Base-by-base conservation (phyloP, 495 filamentous ascomycete species). In the Friedmanniomyces simplex region DNA sequence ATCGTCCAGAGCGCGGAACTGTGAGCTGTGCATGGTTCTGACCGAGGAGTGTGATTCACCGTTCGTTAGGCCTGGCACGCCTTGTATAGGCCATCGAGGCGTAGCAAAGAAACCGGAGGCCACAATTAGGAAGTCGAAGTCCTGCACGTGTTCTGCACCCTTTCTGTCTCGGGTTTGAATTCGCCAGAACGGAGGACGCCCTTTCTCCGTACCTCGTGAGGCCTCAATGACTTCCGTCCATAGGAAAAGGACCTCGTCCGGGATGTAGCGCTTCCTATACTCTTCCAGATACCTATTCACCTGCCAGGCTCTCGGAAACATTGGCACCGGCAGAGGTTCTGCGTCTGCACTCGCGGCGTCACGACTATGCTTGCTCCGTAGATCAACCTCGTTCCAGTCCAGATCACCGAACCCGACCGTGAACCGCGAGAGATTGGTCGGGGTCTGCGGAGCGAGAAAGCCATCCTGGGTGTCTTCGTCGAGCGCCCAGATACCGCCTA, bases 381-480 rank as follows among this genome's bases (percentile, higher is more conserved):
- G 46, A 43, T 76, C 32, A 0, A 74, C 75, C 7, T 71, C 71
- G 20, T 74, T 71, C 87, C 88, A 91, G 16, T 84, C 77, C 5
- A 89, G 67, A 67, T 94, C 89, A 12, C 87, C 86, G 67, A 95
- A 93, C 41, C 80, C 76, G 39, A 91, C 85, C 0, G 85, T 87
- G 70, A 87, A 88, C 21, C 79, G 79, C 68, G 84, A 88, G 52
- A 88, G 79, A 69, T 96, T 96, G 1, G 86, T 85, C 7, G 77
- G 74, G 85, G 93, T 91, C 32, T 74, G 69, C 2, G 84, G 82
- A 57, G 84, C 77, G 11, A 91, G 63, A 16, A 68, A 64, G 1
- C 79, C 78, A 32, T 60, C 67, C 6, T 36, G 34, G 26, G 79
- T 75, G 8, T 69, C 68, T 34, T 60, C 71, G 12, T 60, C 55